These are phyloP conservation scores for Tolypocladium inflatum DNA, from an alignment of 2,329 filamentous ascomycete genomes.

Conservation along the genomic window DNA sequence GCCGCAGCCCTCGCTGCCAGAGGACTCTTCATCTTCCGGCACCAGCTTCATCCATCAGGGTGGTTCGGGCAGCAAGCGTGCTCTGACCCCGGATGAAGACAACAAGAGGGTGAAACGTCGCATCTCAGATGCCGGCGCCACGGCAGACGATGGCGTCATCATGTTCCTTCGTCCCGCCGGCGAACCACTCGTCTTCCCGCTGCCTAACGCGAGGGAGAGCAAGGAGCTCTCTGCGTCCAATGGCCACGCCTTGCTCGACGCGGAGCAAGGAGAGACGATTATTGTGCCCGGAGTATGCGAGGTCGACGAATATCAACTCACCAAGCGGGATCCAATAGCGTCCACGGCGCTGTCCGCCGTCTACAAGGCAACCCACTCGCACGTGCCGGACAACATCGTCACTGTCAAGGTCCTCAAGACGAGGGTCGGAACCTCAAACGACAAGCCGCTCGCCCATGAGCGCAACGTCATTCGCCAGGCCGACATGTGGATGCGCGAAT, in stretches of 20 bases:
- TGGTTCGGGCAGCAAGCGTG: slow-evolving; percentile 42
- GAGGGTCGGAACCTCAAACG: slow-evolving; percentile 25
- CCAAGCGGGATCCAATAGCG: slow-evolving; percentile 47
- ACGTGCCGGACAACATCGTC: slow-evolving; percentile 42
- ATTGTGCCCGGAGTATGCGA: slow-evolving; percentile 40
- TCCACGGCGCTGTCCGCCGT: slow-evolving; percentile 45
- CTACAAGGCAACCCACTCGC: slow-evolving; percentile 44
- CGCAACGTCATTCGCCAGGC: slow-evolving; percentile 49
- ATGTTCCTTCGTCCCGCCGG: slow-evolving; percentile 42
- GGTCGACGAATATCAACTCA: slow-evolving; percentile 43
- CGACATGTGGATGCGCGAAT: slow-evolving; percentile 50
- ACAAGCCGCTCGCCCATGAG: slow-evolving; percentile 40
- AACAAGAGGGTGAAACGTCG: slow-evolving; percentile 35
- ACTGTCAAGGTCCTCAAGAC: slow-evolving; percentile 55
- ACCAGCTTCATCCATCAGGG: slow-evolving; percentile 14
- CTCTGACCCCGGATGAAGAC: slow-evolving; percentile 34
- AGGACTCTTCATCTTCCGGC: slow-evolving; percentile 17
- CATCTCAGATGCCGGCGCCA: slow-evolving; percentile 18
- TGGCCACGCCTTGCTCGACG: slow-evolving; percentile 41
- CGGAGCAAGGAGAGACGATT: slow-evolving; percentile 38
- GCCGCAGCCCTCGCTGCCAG: slow-evolving; percentile 17
- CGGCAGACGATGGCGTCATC: slow-evolving; percentile 40
- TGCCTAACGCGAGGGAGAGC: slow-evolving; percentile 35
- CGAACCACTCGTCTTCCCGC: slow-evolving; percentile 41
- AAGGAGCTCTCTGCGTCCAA: slow-evolving; percentile 36